Conservation (phyloP, 2,329 filamentous ascomycete species). For the Stagonosporopsis tanaceti region DNA sequence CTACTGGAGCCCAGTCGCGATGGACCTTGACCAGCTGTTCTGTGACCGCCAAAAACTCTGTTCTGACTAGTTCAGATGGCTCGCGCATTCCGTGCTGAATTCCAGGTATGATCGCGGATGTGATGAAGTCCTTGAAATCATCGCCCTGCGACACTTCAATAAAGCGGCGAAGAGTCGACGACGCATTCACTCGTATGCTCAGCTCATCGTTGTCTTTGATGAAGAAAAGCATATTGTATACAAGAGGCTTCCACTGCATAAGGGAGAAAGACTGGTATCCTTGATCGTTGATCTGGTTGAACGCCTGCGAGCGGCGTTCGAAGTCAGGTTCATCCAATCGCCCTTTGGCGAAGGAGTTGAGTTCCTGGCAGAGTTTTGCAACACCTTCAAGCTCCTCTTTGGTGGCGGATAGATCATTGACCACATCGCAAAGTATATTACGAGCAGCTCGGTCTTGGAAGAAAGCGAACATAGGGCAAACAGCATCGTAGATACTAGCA, state of each 20-base stretch:
- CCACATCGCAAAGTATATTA: conserved; percentile 74
- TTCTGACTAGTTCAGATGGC: conserved; percentile 80
- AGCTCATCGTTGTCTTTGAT: conserved; percentile 88
- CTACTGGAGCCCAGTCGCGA: conserved; percentile 72
- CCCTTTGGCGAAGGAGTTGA: conserved; percentile 79
- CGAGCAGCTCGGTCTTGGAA: conserved; percentile 85
- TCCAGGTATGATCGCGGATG: conserved; percentile 73
- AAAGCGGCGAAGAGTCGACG: conserved; percentile 80
- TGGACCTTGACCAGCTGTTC: conserved; percentile 78
- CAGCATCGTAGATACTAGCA: conserved; percentile 72
- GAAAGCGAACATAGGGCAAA: conserved; percentile 86
- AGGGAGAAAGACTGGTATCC: conserved; percentile 68
- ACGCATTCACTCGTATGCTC: conserved; percentile 83
- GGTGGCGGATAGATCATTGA: conserved; percentile 73
- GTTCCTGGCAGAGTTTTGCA: conserved; percentile 74
- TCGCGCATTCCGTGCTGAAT: conserved; percentile 80
- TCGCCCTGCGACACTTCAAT: conserved; percentile 64
- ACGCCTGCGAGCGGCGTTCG: conserved; percentile 79
- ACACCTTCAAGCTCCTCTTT: conserved; percentile 68
- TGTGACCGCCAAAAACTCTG: conserved; percentile 82
- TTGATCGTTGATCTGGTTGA: conserved; percentile 72
- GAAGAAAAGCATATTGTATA: conserved; percentile 90
- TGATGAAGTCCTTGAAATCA: conserved; percentile 67
- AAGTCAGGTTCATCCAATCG: conserved; percentile 89
- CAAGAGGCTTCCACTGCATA: conserved; percentile 83